phyloP scores from a whole-genome alignment of 2,329 filamentous ascomycete species.

The Phaeosphaeriaceae sp. region DNA sequence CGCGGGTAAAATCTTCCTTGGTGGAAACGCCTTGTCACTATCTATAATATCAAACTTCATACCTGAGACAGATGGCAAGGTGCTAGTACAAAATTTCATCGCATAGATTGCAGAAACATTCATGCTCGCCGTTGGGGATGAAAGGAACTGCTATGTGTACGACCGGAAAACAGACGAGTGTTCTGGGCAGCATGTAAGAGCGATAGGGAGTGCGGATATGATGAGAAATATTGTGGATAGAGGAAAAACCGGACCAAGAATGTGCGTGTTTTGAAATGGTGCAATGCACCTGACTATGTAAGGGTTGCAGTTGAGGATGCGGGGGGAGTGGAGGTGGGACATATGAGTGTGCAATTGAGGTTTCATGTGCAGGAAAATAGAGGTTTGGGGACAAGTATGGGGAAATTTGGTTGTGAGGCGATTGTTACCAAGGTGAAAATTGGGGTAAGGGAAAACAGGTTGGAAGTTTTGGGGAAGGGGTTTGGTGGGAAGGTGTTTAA shows the following conservation, averaged over 20 bases:
- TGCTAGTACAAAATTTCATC: conserved; percentile 1
- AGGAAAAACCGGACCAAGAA: neutral
- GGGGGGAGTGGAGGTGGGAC: neutral
- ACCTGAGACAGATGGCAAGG: neutral
- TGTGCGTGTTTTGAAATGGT: neutral
- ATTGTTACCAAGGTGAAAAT: neutral
- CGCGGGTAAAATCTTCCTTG: neutral
- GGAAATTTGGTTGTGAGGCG: conserved; percentile 6
- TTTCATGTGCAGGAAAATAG: conserved; percentile 1
- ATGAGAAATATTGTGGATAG: neutral
- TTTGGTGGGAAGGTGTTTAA: neutral
- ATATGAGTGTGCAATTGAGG: conserved; percentile 5
- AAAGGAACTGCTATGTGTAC: conserved; percentile 8
- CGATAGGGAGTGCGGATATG: neutral
- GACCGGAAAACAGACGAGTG: conserved; percentile 1
- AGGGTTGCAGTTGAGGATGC: neutral
- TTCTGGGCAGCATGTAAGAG: neutral
- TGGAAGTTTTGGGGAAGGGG: neutral
- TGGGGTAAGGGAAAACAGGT: neutral
- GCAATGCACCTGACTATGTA: conserved; percentile 10
- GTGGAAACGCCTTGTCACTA: neutral
- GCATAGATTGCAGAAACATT: conserved; percentile 6
- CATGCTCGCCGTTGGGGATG: neutral
- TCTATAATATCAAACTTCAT: neutral
- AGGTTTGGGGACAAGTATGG: neutral